Evolutionary conservation across 225 moss, liverwort and hornwort species (phyloP).

Genomic region (Marchantia paleacea): DNA sequence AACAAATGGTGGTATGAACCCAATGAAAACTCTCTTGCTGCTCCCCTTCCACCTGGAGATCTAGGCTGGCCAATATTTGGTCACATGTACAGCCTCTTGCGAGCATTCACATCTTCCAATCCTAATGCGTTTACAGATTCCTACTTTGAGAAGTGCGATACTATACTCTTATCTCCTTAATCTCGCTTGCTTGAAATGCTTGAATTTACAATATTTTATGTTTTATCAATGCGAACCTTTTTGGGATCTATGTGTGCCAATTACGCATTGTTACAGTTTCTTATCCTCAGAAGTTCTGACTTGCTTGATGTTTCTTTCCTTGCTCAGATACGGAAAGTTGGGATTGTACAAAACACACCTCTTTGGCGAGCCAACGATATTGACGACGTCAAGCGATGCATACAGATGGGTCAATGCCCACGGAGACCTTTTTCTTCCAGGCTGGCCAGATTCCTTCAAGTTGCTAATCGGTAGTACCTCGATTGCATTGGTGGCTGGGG

Average conservation of each 20-base stretch:
- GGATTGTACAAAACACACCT: background rate
- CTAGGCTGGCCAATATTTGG: slow-evolving; percentile 21
- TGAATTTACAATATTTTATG: no score
- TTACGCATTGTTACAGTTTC: no score
- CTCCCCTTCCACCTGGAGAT: slow-evolving; percentile 21
- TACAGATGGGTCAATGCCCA: background rate
- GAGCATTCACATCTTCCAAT: slow-evolving; percentile 15
- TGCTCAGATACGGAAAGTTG: background rate
- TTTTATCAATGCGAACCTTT: no score
- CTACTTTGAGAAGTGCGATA: background rate
- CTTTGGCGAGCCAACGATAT: background rate
- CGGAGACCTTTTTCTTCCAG: slow-evolving; percentile 8
- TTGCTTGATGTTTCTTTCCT: background rate
- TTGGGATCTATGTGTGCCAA: no score
- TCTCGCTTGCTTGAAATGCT: no score
- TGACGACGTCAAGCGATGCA: background rate
- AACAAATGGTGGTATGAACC: slow-evolving; percentile 20
- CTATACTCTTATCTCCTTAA: no score
- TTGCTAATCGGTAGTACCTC: background rate
- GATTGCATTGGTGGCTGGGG: background rate
- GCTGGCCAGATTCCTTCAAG: slow-evolving; percentile 17
- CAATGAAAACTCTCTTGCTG: background rate
- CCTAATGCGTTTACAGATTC: background rate
- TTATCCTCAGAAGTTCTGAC: no score
- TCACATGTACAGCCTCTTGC: slow-evolving; percentile 1